phyloP scores from a whole-genome alignment of 306 rosid genomes.

The Clitoria ternatea region DNA sequence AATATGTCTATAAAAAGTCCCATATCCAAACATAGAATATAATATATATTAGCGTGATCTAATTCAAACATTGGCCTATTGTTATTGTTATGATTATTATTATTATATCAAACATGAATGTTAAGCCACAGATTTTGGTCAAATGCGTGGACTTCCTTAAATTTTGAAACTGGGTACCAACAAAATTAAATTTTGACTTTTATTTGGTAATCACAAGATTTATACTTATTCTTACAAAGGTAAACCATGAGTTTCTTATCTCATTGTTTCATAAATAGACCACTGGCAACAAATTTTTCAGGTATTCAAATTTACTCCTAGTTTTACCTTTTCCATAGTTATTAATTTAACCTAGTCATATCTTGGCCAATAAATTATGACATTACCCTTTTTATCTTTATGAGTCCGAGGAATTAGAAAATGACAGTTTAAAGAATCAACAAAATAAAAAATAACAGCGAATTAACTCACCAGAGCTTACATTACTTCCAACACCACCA shows the following conservation, averaged over 20 bases:
- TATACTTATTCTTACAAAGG: neutral
- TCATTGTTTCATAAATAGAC: neutral
- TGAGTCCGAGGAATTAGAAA: neutral
- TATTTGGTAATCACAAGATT: neutral
- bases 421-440: neutral
- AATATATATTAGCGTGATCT: conserved; percentile 10
- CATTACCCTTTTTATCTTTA: neutral
- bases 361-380: neutral
- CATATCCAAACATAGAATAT: conserved; percentile 7
- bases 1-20: conserved; percentile 26
- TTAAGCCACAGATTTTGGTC: conserved; percentile 23
- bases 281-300: neutral
- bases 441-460: neutral
- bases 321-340: neutral
- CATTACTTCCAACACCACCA: conserved; percentile 54
- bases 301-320: no score
- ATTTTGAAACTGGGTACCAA: neutral
- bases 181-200: conserved; percentile 30
- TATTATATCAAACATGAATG: conserved; percentile 22
- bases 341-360: neutral
- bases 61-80: conserved; percentile 7
- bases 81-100: neutral
- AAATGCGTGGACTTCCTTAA: conserved; percentile 2
- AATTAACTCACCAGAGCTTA: conserved; percentile 71
- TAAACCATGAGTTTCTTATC: no score